These are phyloP conservation scores for Nicotiana sylvestris DNA, from an alignment of 257 asterid species.

Conservation along the genomic window DNA sequence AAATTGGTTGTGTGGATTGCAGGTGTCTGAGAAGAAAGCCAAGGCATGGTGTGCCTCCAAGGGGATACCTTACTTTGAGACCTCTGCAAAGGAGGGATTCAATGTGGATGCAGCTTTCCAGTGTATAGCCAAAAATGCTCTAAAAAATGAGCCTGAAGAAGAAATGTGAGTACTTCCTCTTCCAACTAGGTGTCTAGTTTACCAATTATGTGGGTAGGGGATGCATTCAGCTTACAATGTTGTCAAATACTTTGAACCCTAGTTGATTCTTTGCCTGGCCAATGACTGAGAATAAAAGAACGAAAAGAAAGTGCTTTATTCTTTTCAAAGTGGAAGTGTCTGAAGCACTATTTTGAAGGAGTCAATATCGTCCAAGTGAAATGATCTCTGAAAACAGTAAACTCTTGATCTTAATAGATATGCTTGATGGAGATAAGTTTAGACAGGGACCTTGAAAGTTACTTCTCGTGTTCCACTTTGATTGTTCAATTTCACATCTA, in stretches of 20 bases:
- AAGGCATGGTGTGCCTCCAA: conserved; percentile 63
- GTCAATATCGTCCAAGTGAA: not conserved
- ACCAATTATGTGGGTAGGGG: not conserved
- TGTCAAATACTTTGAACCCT: not conserved
- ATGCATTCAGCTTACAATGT: not conserved
- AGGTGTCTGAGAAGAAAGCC: conserved; percentile 65
- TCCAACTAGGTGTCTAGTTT: not conserved
- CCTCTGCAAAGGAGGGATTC: conserved; percentile 63
- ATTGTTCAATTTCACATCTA: not conserved
- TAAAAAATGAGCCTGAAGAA: conserved; percentile 53
- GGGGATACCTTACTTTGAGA: conserved; percentile 63
- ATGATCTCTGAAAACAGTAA: not conserved
- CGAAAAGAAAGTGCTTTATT: not conserved
- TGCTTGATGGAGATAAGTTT: not conserved
- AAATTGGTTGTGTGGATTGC: not conserved
- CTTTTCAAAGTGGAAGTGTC: not conserved
- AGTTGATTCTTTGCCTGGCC: not conserved
- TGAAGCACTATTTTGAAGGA: not conserved
- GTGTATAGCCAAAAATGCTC: conserved; percentile 59
- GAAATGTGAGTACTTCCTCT: conserved; percentile 39
- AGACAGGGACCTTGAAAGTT: not conserved
- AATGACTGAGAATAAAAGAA: not conserved
- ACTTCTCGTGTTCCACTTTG: not conserved
- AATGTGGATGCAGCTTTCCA: conserved; percentile 61
- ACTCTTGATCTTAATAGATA: not conserved